Conservation (phyloP, 345 rosid genomes). For the Eucalyptus albens region DNA sequence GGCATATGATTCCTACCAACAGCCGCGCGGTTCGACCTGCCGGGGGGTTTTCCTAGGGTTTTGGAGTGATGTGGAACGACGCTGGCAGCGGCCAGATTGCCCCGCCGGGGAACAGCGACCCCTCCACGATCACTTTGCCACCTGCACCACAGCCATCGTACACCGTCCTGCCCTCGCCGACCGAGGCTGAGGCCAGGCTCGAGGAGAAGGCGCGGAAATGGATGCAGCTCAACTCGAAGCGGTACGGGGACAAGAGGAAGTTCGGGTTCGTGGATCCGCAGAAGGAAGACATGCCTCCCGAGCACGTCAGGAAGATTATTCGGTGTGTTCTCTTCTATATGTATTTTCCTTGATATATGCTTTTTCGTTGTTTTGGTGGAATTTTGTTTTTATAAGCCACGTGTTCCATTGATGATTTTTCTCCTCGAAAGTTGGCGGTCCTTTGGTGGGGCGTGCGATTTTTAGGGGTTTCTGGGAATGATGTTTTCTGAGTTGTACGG, state of each 20-base stretch:
- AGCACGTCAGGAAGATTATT: constrained; percentile 93
- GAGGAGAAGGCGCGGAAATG: constrained; percentile 97
- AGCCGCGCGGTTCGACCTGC: neutral
- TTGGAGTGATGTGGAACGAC: constrained; percentile 4
- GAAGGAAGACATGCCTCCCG: constrained; percentile 99
- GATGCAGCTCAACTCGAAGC: constrained; percentile 90
- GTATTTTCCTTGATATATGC: neutral
- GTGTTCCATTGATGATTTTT: neutral
- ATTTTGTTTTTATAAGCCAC: neutral
- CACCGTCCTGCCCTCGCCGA: constrained; percentile 47
- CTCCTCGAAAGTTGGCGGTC: neutral
- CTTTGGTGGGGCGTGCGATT: neutral
- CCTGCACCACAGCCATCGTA: constrained; percentile 81
- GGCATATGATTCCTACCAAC: neutral
- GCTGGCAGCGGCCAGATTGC: constrained; percentile 32
- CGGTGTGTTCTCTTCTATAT: constrained; percentile 18
- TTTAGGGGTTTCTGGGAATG: neutral
- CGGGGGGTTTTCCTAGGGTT: neutral
- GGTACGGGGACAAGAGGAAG: constrained; percentile 92
- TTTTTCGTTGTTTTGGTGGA: neutral
- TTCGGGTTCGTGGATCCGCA: constrained; percentile 94
- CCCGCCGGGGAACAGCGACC: constrained; percentile 75
- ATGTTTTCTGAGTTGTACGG: neutral
- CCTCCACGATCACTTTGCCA: constrained; percentile 50
- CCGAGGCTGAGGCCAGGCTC: constrained; percentile 70